Evolutionary conservation across 345 rosid species (phyloP).

Genomic region (Erodium maritimum): DNA sequence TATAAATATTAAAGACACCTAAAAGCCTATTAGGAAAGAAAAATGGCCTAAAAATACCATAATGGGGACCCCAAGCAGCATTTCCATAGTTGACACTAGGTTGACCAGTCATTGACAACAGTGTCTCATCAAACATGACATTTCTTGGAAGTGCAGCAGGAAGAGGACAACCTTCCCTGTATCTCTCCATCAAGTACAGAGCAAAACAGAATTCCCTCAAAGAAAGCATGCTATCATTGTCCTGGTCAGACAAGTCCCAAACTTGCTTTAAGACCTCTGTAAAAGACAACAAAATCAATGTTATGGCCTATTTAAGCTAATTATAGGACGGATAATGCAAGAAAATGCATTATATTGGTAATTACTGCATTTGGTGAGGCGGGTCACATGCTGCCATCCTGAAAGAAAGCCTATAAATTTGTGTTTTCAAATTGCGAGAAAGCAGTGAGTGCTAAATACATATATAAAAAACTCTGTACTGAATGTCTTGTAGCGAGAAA

Average conservation of each 20-base stretch:
- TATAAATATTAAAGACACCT: conserved; percentile 10
- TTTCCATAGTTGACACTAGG: conserved; percentile 51
- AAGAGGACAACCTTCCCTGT: conserved; percentile 86
- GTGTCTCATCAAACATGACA: conserved; percentile 72
- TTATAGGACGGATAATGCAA: not conserved
- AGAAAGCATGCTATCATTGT: conserved; percentile 95
- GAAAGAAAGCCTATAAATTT: not conserved
- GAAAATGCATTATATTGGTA: too few species aligned
- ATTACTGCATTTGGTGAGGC: not conserved
- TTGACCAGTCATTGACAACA: conserved; percentile 75
- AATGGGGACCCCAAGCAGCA: conserved; percentile 63
- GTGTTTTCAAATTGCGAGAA: too few species aligned
- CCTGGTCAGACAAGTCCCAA: conserved; percentile 99
- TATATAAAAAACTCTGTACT: too few species aligned
- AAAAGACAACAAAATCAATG: conserved; percentile 13
- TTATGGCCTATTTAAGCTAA: not conserved
- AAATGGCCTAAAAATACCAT: too few species aligned
- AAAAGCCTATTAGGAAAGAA: too few species aligned
- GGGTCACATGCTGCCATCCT: not conserved
- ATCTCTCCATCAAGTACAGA: conserved; percentile 91
- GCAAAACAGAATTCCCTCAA: conserved; percentile 95
- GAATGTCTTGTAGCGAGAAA: too few species aligned
- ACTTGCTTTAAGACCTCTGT: conserved; percentile 93
- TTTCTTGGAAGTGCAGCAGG: conserved; percentile 71
- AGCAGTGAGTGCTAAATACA: too few species aligned